Conservation (phyloP, 2,329 filamentous ascomycete species). For the Sporothrix pallida region DNA sequence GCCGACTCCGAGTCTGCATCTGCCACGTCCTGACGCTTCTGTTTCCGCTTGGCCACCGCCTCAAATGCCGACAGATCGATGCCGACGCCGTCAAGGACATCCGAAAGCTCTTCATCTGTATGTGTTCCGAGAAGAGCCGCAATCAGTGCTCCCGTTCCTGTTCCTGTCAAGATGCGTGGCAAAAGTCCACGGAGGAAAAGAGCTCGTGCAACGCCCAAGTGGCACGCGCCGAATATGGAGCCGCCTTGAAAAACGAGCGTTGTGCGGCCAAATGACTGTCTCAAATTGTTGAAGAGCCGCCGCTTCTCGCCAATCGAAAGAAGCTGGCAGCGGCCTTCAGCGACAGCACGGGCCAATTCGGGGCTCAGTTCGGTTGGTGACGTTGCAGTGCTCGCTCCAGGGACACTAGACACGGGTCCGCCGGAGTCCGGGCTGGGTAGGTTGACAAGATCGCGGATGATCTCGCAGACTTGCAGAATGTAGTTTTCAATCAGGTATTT, state of each 20-base stretch:
- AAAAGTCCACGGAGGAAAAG: conserved; percentile 79
- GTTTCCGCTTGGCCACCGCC: conserved; percentile 30
- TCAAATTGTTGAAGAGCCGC: conserved; percentile 83
- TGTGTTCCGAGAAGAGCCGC: conserved; percentile 87
- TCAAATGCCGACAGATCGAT: conserved; percentile 85
- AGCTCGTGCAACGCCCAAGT: conserved; percentile 88
- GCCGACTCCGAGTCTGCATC: conserved; percentile 2
- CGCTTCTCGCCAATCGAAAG: conserved; percentile 60
- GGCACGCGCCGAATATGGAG: conserved; percentile 88
- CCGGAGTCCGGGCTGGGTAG: conserved; percentile 57
- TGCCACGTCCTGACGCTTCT: background rate
- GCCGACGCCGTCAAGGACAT: conserved; percentile 75
- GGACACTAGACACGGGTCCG: background rate
- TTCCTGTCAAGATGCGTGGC: conserved; percentile 89
- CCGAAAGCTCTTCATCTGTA: conserved; percentile 81
- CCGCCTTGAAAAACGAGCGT: conserved; percentile 88
- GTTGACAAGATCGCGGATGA: conserved; percentile 75
- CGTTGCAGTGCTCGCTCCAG: background rate
- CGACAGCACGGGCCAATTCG: conserved; percentile 36
- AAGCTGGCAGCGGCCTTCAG: conserved; percentile 33
- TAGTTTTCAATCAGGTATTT: conserved; percentile 93
- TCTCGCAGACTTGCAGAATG: conserved; percentile 79
- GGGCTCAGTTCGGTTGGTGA: conserved; percentile 28
- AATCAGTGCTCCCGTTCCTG: conserved; percentile 86
- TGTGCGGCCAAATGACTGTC: conserved; percentile 85